Evolutionary conservation across 1,139 yeast genomes (phyloP), one percentile per base, ranked within the genome.

Genomic region (Scheffersomyces lignicola): DNA sequence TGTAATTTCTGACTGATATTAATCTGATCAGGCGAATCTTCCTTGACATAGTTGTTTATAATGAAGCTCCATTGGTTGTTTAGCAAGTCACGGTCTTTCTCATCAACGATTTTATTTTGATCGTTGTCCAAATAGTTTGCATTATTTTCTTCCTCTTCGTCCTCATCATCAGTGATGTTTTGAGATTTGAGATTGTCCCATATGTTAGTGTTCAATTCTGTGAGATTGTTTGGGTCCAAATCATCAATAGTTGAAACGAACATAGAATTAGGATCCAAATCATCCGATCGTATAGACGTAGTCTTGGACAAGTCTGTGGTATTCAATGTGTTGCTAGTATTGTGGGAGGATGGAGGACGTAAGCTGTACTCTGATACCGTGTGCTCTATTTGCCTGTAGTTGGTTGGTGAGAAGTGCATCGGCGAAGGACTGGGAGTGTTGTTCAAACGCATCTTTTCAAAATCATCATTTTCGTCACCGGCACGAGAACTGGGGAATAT

Each of bases 1-100:
- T 57, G 59, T 17, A 66, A 53, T 18, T 53, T 52, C 37, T 62
- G 56, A 0, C 76, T 66, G 9, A 73, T 47, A 44, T 73, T 73
- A 38, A 73, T 65, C 48, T 73, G 77, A 29, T 56, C 61, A 4
- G 70, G 72, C 0, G 78, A 60, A 40, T 71, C 64, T 18, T 54
- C 49, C 14, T 42, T 41, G 14, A 67, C 53, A 41, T 57, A 65
- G 24, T 42, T 53, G 25, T 46, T 40, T 29, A 65, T 41, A 21
- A 67, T 61, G 35, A 37, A 40, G 24, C 52, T 40, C 73, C 73
- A 67, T 38, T 59, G 63, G 9, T 45, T 36, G 10, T 33, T 35
- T 15, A 58, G 44, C 7, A 44, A 18, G 3, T 18, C 28, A 8
- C 24, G 23, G 8, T 48, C 43, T 5, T 36, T 38, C 22, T 54